These are phyloP conservation scores for Neurospora sp. DNA, from an alignment of 2,329 filamentous ascomycete species.

Conservation along the genomic window DNA sequence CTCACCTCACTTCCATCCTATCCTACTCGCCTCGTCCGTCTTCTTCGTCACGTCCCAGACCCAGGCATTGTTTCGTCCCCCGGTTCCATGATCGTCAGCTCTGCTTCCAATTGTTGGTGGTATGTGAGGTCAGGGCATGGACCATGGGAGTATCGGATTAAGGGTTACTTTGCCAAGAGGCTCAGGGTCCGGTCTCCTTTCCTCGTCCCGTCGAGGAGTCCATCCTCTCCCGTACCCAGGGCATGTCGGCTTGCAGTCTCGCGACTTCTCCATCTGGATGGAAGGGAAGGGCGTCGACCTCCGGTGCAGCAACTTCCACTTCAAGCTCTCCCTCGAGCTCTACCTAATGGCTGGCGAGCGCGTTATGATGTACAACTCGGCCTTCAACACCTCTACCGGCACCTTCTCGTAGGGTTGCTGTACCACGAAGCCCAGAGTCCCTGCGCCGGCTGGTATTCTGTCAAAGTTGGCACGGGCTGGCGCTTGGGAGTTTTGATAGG, in stretches of 20 bases:
- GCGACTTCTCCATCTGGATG: conserved; percentile 20
- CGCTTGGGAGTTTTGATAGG: background rate
- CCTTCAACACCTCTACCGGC: background rate
- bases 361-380: conserved; percentile 7
- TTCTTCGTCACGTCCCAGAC: background rate
- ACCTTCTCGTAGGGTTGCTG: background rate
- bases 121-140: background rate
- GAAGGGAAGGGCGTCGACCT: conserved; percentile 17
- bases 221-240: conserved; percentile 22
- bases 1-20: background rate
- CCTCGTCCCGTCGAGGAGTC: conserved; percentile 21
- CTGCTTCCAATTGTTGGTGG: background rate
- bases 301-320: conserved; percentile 21
- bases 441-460: too few relatives aligned
- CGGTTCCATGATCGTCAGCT: too few relatives aligned
- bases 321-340: conserved; percentile 16
- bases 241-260: conserved; percentile 14
- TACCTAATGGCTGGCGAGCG: conserved; percentile 12
- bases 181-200: conserved; percentile 8
- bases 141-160: background rate
- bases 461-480: background rate
- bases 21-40: background rate
- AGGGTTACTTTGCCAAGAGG: fast-evolving
- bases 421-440: too few relatives aligned
- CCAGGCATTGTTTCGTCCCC: background rate